A percentile compares a stretch with the other conserved stretches of the same genome.
Evolutionary conservation across 2,329 filamentous ascomycete species (phyloP).

Genomic region (Fusarium sacchari): DNA sequence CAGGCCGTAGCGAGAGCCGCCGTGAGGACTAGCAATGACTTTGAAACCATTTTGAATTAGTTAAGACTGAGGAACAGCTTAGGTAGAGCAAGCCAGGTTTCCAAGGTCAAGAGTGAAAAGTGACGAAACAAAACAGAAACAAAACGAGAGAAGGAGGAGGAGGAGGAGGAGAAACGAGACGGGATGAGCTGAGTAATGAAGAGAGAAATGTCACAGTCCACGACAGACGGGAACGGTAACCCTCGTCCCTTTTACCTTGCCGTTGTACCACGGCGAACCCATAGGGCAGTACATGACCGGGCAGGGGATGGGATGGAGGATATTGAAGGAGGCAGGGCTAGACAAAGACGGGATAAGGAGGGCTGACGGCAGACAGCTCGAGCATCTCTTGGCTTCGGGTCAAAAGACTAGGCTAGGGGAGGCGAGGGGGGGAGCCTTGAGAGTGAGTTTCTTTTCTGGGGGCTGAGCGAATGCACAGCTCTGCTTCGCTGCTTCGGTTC

Average conservation of each 20-base stretch:
- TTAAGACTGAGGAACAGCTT: constrained; percentile 13
- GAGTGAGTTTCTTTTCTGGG: constrained; percentile 11
- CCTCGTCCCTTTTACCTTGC: constrained; percentile 22
- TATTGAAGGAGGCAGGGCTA: background rate
- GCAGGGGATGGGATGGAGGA: background rate
- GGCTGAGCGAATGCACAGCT: constrained; percentile 25
- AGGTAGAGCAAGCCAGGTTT: constrained; percentile 18
- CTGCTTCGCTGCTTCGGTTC: background rate
- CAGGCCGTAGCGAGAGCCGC: constrained; percentile 23
- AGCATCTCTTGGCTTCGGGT: background rate
- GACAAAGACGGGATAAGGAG: constrained; percentile 33
- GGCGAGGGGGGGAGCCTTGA: background rate
- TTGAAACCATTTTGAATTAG: constrained; percentile 33
- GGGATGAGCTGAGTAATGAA: constrained; percentile 37
- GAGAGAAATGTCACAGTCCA: background rate
- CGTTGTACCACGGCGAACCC: constrained; percentile 1
- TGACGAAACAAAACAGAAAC: constrained; percentile 8
- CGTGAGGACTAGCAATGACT: constrained; percentile 26
- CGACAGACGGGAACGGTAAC: background rate
- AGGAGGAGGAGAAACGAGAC: constrained; percentile 10
- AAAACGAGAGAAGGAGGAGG: constrained; percentile 1
- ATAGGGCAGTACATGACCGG: background rate
- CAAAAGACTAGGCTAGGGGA: background rate
- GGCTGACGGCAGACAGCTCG: constrained; percentile 15
- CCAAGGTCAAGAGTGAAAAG: background rate